phyloP scores from a whole-genome alignment of 345 rosid species.

The Corchorus olitorius region DNA sequence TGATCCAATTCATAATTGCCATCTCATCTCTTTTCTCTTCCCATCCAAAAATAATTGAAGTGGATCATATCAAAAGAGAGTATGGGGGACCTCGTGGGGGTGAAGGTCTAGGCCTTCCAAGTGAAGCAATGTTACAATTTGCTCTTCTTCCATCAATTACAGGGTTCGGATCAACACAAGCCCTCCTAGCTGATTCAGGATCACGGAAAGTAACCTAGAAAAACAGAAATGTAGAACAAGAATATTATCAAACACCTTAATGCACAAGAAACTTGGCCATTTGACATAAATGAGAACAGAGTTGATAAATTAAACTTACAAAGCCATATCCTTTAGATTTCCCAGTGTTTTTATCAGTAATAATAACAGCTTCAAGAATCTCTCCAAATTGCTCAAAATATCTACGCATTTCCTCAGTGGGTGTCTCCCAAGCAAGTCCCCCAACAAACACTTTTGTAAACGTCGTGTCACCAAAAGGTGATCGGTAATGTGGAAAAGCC shows the following conservation, averaged over 20 bases:
- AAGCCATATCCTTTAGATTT: constrained; percentile 98
- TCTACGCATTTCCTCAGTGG: constrained; percentile 75
- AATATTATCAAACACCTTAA: not conserved
- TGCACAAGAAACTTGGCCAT: not conserved
- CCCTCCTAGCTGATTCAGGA: constrained; percentile 82
- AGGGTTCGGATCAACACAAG: constrained; percentile 81
- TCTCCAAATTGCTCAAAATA: constrained; percentile 92
- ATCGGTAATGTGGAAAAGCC: constrained; percentile 71
- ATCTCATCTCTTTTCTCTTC: not conserved
- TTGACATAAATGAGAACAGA: not conserved
- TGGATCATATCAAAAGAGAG: not conserved
- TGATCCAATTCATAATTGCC: not conserved
- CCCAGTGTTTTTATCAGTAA: constrained; percentile 74
- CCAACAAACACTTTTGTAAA: constrained; percentile 88
- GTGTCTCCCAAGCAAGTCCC: constrained; percentile 98
- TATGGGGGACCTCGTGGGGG: constrained; percentile 68
- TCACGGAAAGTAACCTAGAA: constrained; percentile 84
- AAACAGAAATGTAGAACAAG: not conserved
- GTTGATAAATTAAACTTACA: constrained; percentile 45
- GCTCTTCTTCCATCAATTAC: constrained; percentile 90
- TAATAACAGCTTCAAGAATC: constrained; percentile 95
- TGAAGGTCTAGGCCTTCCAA: constrained; percentile 81
- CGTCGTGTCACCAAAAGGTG: constrained; percentile 94
- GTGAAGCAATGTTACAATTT: constrained; percentile 88
- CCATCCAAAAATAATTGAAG: not conserved